Conservation (phyloP, 306 rosid genomes). For the Lithocarpus polystachyus region DNA sequence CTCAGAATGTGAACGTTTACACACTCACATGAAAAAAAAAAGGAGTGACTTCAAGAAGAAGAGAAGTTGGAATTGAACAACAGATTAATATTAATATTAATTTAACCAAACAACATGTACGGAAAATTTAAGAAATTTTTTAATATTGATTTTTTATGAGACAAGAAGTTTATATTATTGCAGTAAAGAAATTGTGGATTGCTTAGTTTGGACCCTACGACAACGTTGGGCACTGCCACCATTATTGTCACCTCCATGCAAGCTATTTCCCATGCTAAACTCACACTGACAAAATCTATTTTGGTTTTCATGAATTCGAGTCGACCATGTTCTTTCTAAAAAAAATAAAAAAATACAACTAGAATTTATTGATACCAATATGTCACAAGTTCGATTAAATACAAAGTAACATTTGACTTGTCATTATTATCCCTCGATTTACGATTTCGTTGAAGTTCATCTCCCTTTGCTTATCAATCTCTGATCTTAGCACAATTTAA, state of each 20-base stretch:
- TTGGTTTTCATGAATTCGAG: constrained; percentile 7
- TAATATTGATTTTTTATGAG: too few relatives aligned
- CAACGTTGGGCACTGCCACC: constrained; percentile 18
- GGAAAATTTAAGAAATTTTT: not conserved
- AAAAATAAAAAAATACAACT: not conserved
- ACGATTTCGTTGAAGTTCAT: constrained; percentile 7
- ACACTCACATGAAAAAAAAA: too few relatives aligned
- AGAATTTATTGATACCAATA: not conserved
- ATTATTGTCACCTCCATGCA: constrained; percentile 6
- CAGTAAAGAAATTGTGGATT: not conserved
- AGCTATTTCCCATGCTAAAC: not conserved
- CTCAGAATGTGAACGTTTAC: too few relatives aligned
- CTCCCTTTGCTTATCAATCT: constrained; percentile 12
- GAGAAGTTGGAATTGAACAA: too few relatives aligned
- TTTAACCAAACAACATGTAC: not conserved
- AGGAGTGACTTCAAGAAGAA: too few relatives aligned
- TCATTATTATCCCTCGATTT: not conserved
- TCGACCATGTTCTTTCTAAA: not conserved
- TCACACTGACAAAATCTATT: constrained; percentile 9
- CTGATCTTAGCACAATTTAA: not conserved
- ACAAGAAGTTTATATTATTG: too few relatives aligned
- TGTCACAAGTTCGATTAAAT: not conserved
- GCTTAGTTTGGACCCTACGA: not conserved
- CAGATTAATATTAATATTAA: not conserved
- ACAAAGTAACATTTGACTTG: constrained; percentile 18